These are phyloP conservation scores for Leptodermis oblonga DNA, from an alignment of 257 asterid genomes.

Conservation along the genomic window DNA sequence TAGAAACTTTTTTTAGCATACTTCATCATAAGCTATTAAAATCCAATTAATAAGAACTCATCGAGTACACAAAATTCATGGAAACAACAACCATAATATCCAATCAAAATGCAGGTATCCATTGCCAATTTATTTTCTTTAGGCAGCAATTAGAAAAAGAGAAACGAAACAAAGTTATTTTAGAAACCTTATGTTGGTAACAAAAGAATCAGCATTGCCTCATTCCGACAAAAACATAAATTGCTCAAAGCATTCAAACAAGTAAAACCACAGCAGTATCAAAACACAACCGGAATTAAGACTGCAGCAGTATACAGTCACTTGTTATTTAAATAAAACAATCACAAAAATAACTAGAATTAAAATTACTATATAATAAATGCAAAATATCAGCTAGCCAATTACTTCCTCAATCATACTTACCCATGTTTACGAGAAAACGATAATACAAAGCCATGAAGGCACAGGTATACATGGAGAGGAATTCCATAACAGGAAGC, in stretches of 20 bases:
- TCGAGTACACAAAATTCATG: not conserved
- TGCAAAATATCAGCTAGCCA: no score
- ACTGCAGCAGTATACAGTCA: no score
- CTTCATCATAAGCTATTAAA: not conserved
- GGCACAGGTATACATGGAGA: no score
- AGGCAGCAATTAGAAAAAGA: not conserved
- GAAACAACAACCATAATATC: not conserved
- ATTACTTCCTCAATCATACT: no score
- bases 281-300: not conserved
- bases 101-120: not conserved
- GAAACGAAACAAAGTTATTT: not conserved
- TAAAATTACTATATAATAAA: no score
- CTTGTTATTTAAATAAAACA: no score
- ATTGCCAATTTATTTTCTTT: not conserved
- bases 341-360: no score
- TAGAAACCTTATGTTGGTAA: not conserved
- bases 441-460: no score
- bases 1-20: not conserved
- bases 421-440: no score
- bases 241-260: not conserved
- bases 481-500: no score
- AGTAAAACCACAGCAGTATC: not conserved
- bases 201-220: not conserved
- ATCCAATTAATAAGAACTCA: constrained; percentile 3
- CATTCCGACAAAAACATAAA: not conserved